Evolutionary conservation across 768 basidiomycete species (phyloP), one percentile per base, ranked within the genome.

Genomic region (Clavaria fumosa): DNA sequence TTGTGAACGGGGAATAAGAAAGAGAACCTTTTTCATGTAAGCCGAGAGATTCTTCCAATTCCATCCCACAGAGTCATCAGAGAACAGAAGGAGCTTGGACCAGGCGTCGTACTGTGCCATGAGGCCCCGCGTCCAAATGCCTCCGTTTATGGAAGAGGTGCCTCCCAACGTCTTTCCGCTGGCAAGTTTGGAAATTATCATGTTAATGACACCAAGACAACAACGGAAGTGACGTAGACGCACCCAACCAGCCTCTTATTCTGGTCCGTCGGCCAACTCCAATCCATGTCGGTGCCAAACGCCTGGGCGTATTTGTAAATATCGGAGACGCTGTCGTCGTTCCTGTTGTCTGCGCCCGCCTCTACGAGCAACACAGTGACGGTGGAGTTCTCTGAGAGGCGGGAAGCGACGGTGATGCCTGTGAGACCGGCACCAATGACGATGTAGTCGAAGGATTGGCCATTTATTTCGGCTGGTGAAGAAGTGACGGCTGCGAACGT

Each of bases 21-120:
- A 23, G 41, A 43, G 6, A 36, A 62, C 66, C 58, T 67, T 68
- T 46, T 63, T 62, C 64, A 68, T 67, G 47, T 66, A 68, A 12
- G 21, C 47, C 47, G 53, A 66, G 3, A 68, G 42, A 9, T 59
- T 58, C 17, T 54, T 43, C 66, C 65, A 68, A 38, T 68, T 61
- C 65, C 66, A 68, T 11, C 65, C 65, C 5, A 61, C 58, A 35
- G 48, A 52, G 0, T 59, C 58, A 42, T 67, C 66, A 5, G 60
- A 47, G 23, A 41, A 47, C 19, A 47, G 43, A 22, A 45, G 34
- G 14, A 45, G 26, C 12, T 26, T 49, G 7, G 54, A 50, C 60
- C 59, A 61, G 0, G 62, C 50, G 40, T 69, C 64, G 34, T 69
- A 67, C 43, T 69, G 65, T 1, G 57, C 61, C 17, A 53, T 53